These are phyloP conservation scores for Westerdykella aurantiaca DNA, from an alignment of 2,329 filamentous ascomycete genomes.

Conservation along the genomic window DNA sequence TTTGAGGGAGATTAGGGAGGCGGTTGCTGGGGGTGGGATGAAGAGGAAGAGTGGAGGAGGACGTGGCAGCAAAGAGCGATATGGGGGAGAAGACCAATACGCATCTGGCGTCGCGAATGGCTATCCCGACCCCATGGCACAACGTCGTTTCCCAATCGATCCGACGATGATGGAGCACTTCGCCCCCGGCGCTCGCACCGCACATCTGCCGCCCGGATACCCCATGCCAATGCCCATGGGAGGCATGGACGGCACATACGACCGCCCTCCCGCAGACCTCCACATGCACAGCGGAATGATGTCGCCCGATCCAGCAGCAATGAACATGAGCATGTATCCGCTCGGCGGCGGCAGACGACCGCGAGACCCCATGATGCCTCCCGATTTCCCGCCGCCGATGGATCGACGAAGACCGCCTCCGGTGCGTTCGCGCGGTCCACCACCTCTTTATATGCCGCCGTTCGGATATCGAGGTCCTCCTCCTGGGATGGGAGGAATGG, in stretches of 20 bases:
- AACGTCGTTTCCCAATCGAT: too few species aligned
- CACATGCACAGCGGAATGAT: neutral
- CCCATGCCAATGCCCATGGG: neutral
- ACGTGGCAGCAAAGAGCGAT: slow-evolving; percentile 3
- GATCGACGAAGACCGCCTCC: neutral
- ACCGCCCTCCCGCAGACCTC: too few species aligned
- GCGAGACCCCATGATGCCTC: too few species aligned
- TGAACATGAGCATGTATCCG: neutral
- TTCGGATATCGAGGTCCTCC: neutral
- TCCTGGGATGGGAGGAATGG: neutral
- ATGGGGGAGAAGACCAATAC: slow-evolving; percentile 3
- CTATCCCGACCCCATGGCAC: neutral
- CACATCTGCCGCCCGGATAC: neutral
- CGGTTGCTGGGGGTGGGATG: neutral
- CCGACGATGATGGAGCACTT: too few species aligned
- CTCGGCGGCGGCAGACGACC: neutral
- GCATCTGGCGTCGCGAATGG: neutral
- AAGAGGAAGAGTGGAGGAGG: slow-evolving; percentile 11
- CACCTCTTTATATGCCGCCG: neutral
- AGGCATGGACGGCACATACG: neutral
- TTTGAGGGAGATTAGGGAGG: slow-evolving; percentile 3
- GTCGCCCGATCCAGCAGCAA: neutral
- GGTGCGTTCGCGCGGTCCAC: neutral
- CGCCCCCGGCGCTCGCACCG: neutral
- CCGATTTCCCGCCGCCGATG: too few species aligned